Base-by-base conservation (phyloP, 2,329 filamentous ascomycete genomes). In the Trichoderma koningiopsis region DNA sequence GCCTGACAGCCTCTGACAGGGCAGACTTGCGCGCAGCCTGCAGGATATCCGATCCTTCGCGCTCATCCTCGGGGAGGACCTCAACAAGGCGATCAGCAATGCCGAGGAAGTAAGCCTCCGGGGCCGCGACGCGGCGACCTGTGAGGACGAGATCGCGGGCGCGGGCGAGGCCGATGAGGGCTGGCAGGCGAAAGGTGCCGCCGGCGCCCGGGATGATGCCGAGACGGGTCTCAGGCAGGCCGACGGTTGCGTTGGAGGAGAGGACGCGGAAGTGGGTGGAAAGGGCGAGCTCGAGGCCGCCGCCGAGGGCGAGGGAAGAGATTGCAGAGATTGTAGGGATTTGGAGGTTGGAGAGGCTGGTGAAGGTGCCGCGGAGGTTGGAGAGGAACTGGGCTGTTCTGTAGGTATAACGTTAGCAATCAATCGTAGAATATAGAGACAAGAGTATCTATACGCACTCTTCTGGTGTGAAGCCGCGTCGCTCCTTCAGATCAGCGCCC, bases 171-270 rank as follows among this genome's bases (percentile, higher is more conserved):
- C 96, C 96, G 72, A 99, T 91, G 24, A 99, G 81, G 10, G 86
- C 87, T 1, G 94, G 93, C 0, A 99, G 88, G 11, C 96, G 90
- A 80, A 93, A 93, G 0, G 95, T 98, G 70, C 95, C 96, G 55
- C 96, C 96, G 2, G 95, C 96, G 70, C 96, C 96, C 3, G 96
- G 96, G 72, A 99, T 92, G 78, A 99, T 99, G 68, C 92, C 96
- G 2, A 99, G 87, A 2, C 94, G 87, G 1, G 96, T 98, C 79
- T 99, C 96, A 1, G 96, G 96, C 5, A 98, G 88, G 0, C 89
- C 94, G 67, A 99, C 89, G 29, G 85, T 83, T 19, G 93, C 92
- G 40, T 90, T 92, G 49, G 92, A 93, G 37, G 90, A 87, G 73
- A 98, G 90, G 64, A 99, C 91, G 73, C 96, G 93, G 80, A 99